Evolutionary conservation across 805 yeast species (phyloP), one percentile per base, ranked within the genome.

Genomic region (Saturnispora saitoi): DNA sequence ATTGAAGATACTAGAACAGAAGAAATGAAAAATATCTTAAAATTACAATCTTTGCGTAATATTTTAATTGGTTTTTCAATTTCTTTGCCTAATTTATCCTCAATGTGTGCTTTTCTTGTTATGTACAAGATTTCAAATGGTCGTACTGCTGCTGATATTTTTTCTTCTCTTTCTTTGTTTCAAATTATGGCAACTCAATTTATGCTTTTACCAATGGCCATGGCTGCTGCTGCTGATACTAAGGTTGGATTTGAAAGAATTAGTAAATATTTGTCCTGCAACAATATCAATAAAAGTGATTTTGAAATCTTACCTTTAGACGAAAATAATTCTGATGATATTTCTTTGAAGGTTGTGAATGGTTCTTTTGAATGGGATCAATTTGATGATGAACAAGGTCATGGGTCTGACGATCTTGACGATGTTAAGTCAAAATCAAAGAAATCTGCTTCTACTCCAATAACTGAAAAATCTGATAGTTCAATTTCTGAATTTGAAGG

Each of bases 331-430:
- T 20, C 38, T 32, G 56, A 55, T 42, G 36, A 47, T 20, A 9
- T 68, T 22, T 82, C 87, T 1, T 59, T 89, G 38, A 68, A 68
- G 39, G 68, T 85, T 15, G 63, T 60, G 0, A 52, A 78, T 50
- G 93, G 81, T 10, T 59, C 75, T 2, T 87, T 87, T 58, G 74
- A 77, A 50, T 88, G 96, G 95, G 52, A 81, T 47, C 65, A 62
- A 15, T 75, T 69, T 61, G 72, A 64, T 44, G 62, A 69, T 47
- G 64, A 61, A 29, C 64, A 63, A 40, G 50, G 50, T 4, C 56
- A 56, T 34, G 38, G 38, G 3, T 19, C 38, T 10, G 57, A 59
- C 15, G 42, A 45, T 19, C 40, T 49, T 4, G 50, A 47, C 17
- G 46, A 29, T 8, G 26, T 20, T 10, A 34, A 15, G n/a, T 32